Percentiles rank a stretch among this genome's conserved stretches.
Conservation (phyloP, 345 rosid genomes). For the Eucalyptus sp. region DNA sequence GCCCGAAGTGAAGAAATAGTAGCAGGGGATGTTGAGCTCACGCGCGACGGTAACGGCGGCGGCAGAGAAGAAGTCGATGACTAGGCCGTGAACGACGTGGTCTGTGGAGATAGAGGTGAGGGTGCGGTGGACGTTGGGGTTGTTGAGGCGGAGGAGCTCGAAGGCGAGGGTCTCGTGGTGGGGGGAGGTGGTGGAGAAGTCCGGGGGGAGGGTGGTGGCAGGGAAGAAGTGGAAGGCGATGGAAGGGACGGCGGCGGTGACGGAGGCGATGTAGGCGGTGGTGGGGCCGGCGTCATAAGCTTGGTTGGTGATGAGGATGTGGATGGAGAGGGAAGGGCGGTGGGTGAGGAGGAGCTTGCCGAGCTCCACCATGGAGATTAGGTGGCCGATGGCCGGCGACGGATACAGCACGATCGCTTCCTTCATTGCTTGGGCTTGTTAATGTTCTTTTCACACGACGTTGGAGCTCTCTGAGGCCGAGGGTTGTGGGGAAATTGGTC, state of each 20-base stretch:
- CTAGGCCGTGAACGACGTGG: constrained; percentile 12
- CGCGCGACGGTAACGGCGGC: constrained; percentile 9
- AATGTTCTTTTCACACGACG: not conserved
- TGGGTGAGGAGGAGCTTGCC: constrained; percentile 37
- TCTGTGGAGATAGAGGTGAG: constrained; percentile 16
- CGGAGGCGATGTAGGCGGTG: constrained; percentile 15
- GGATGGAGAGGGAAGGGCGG: constrained; percentile 38
- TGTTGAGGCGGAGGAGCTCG: constrained; percentile 24
- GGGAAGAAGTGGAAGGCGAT: constrained; percentile 39
- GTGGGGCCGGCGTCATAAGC: constrained; percentile 33
- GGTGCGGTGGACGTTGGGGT: constrained; percentile 22
- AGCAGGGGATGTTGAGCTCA: constrained; percentile 21
- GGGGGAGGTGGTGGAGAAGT: constrained; percentile 3
- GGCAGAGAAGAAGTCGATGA: constrained; percentile 38
- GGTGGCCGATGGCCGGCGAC: constrained; percentile 53
- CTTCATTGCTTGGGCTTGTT: constrained; percentile 1
- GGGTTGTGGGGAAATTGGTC: not conserved
- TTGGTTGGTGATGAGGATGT: constrained; percentile 26
- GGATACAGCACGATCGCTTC: constrained; percentile 54
- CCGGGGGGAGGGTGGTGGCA: constrained; percentile 2
- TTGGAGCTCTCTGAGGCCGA: not conserved
- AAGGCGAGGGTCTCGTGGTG: constrained; percentile 19
- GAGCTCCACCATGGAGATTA: constrained; percentile 63
- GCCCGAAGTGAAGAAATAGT: constrained; percentile 34
- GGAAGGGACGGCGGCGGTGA: constrained; percentile 24